phyloP scores from a whole-genome alignment of 768 basidiomycete species.

The Auricularia cornea region DNA sequence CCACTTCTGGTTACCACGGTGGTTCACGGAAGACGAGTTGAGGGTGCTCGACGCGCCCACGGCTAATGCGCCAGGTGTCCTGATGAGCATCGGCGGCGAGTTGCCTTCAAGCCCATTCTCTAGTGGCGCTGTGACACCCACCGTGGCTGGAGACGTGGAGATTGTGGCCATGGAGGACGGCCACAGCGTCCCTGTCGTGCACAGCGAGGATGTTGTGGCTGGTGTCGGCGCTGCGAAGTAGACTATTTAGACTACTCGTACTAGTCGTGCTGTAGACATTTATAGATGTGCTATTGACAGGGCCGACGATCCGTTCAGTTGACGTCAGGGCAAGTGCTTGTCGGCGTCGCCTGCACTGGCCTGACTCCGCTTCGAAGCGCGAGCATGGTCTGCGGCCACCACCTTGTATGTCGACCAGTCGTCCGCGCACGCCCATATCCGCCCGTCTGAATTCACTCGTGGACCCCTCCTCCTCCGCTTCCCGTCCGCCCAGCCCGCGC shows the following conservation, averaged over 20 bases:
- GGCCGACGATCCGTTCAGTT: too few species aligned
- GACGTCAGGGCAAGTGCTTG: too few species aligned
- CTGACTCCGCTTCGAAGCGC: too few species aligned
- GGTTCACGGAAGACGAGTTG: not conserved
- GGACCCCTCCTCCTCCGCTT: not conserved
- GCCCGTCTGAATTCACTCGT: not conserved
- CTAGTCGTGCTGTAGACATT: not conserved
- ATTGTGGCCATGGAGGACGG: not conserved
- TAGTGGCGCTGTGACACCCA: not conserved
- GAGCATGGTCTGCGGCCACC: not conserved
- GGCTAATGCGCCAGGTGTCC: not conserved
- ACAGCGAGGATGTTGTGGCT: not conserved
- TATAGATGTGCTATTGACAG: not conserved
- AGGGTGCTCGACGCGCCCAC: not conserved
- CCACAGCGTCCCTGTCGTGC: not conserved
- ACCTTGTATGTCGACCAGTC: not conserved
- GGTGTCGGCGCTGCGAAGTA: not conserved
- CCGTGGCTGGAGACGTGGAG: not conserved
- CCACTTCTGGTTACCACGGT: not conserved
- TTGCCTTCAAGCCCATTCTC: not conserved
- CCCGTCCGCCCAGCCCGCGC: too few species aligned
- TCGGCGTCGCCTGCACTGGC: too few species aligned
- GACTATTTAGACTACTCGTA: not conserved
- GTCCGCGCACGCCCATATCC: not conserved
- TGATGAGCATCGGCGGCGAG: conserved; percentile 1